Conservation (phyloP, 2,329 filamentous ascomycete genomes). For the Diatrype stigma region DNA sequence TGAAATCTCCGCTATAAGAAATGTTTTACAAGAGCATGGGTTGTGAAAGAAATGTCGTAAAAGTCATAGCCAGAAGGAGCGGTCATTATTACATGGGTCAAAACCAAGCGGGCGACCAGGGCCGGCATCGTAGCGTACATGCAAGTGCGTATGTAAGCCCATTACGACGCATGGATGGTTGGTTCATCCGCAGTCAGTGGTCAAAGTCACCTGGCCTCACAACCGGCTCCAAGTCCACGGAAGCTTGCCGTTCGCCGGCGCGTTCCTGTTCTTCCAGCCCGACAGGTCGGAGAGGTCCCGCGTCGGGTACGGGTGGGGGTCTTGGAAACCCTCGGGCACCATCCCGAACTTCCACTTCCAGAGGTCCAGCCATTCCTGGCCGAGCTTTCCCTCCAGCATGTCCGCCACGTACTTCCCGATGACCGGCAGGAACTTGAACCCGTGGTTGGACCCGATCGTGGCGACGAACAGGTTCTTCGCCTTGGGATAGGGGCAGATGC, state of each 20-base stretch:
- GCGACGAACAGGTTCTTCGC: conserved; percentile 38
- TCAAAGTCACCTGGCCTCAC: conserved; percentile 1
- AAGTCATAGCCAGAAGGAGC: too few species aligned
- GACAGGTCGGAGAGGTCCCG: conserved; percentile 16
- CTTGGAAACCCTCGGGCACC: conserved; percentile 11
- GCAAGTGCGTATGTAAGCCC: too few species aligned
- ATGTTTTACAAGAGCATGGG: too few species aligned
- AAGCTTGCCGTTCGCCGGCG: conserved; percentile 9
- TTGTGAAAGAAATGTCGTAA: too few species aligned
- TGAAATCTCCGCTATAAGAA: too few species aligned
- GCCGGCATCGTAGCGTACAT: too few species aligned
- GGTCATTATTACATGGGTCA: too few species aligned
- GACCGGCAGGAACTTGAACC: conserved; percentile 46
- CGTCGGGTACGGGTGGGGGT: conserved; percentile 15
- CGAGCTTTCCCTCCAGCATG: conserved; percentile 37
- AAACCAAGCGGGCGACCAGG: too few species aligned
- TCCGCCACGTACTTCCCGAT: conserved; percentile 45
- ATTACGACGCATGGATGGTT: too few species aligned
- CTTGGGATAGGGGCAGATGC: conserved; percentile 14
- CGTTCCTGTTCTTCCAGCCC: conserved; percentile 16
- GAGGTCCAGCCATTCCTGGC: conserved; percentile 33
- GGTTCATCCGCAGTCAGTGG: too few species aligned
- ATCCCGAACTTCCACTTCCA: conserved; percentile 29
- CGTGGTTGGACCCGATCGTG: conserved; percentile 45
- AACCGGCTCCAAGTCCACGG: conserved; percentile 19